Percentiles rank a stretch among this genome's conserved stretches.
phyloP scores from a whole-genome alignment of 1,284 basidiomycete genomes.

The Takashimella tepidaria region DNA sequence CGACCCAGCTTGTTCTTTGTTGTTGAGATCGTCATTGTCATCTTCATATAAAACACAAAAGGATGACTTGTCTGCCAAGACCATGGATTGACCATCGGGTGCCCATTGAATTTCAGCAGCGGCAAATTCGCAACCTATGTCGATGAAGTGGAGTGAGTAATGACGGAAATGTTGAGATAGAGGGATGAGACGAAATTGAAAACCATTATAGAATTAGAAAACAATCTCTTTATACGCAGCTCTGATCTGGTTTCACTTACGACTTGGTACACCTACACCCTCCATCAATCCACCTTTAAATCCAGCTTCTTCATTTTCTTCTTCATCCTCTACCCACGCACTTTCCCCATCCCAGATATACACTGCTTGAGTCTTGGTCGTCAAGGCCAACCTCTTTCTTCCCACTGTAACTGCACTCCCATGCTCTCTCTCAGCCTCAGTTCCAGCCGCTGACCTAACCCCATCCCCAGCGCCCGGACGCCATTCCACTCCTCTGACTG shows the following conservation, averaged over 20 bases:
- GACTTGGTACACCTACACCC: slow-evolving; percentile 32
- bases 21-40: no score
- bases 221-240: no score
- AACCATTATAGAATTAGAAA: neutral
- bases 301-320: slow-evolving; percentile 1
- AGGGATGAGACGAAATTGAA: no score
- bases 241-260: no score
- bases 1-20: slow-evolving; percentile 1
- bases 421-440: slow-evolving; percentile 1
- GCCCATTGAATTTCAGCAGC: slow-evolving; percentile 24
- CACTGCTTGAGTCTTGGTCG: slow-evolving; percentile 18
- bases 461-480: slow-evolving; percentile 9
- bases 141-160: no score
- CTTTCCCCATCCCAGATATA: slow-evolving; percentile 37
- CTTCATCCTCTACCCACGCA: slow-evolving; percentile 27
- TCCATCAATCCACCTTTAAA: slow-evolving; percentile 32
- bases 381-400: slow-evolving; percentile 20
- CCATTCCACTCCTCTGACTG: slow-evolving; percentile 23
- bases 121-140: slow-evolving; percentile 19
- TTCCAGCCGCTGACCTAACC: neutral
- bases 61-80: slow-evolving; percentile 17
- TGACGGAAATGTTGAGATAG: no score
- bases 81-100: slow-evolving; percentile 31
- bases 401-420: slow-evolving; percentile 6
- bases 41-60: slow-evolving; percentile 37